Percentiles rank a stretch among this genome's conserved stretches.
These are phyloP conservation scores for Hippophae gyantsensis DNA, from an alignment of 306 rosid species.

Conservation along the genomic window DNA sequence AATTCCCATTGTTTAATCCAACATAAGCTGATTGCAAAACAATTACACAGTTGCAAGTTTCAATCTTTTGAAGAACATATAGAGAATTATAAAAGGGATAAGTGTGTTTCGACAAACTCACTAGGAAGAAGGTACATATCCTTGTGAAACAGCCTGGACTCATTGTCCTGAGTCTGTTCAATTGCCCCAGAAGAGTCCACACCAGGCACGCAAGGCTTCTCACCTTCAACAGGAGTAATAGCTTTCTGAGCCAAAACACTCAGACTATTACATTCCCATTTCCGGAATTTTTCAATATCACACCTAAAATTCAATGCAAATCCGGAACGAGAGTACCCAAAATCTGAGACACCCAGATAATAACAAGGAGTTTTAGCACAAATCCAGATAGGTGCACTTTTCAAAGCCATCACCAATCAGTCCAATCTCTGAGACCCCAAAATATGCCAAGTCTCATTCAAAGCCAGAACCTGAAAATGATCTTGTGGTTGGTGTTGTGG, in stretches of 20 bases:
- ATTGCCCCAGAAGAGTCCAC: conserved; percentile 26
- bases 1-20: neutral
- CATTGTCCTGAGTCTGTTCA: conserved; percentile 21
- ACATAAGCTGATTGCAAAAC: neutral
- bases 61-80: conserved; percentile 1
- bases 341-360: conserved; percentile 28
- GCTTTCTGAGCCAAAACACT: conserved; percentile 46
- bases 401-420: conserved; percentile 46
- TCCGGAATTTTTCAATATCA: conserved; percentile 24
- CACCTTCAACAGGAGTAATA: conserved; percentile 61
- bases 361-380: conserved; percentile 25
- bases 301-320: conserved; percentile 28
- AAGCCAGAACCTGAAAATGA: conserved; percentile 20
- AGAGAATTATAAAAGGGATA: neutral
- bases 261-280: conserved; percentile 46
- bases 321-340: conserved; percentile 18
- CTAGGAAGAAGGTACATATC: conserved; percentile 68
- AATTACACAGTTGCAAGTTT: neutral
- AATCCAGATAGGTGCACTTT: conserved; percentile 28
- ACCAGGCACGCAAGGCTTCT: conserved; percentile 31
- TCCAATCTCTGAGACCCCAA: conserved; percentile 15
- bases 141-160: conserved; percentile 41
- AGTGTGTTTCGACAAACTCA: conserved; percentile 28
- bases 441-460: conserved; percentile 4
- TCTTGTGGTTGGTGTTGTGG: conserved; percentile 40